Percentiles rank a stretch among this genome's conserved stretches.
These are phyloP conservation scores for Gelatoporia subvermispora DNA, from an alignment of 768 basidiomycete genomes.

Conservation along the genomic window DNA sequence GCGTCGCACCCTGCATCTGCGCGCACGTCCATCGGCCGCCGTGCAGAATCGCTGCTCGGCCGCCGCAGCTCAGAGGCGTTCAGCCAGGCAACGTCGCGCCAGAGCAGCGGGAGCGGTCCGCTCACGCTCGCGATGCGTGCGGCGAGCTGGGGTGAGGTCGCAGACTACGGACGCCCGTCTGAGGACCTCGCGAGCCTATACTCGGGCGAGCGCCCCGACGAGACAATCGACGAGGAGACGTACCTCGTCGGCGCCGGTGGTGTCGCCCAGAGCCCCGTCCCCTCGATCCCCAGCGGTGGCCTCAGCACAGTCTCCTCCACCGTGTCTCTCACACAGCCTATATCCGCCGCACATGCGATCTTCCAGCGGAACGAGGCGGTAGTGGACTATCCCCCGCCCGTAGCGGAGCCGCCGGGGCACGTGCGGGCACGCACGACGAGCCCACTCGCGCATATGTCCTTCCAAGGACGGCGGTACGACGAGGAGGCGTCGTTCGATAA, in stretches of 20 bases:
- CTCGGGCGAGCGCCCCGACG: slow-evolving; percentile 36
- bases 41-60: slow-evolving; percentile 1
- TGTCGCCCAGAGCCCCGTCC: slow-evolving; percentile 26
- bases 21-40: neutral
- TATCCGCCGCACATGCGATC: slow-evolving; percentile 16
- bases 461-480: slow-evolving; percentile 10
- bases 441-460: slow-evolving; percentile 31
- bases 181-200: slow-evolving; percentile 41
- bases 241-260: slow-evolving; percentile 50
- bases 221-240: slow-evolving; percentile 45
- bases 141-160: slow-evolving; percentile 59
- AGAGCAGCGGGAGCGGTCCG: slow-evolving; percentile 22
- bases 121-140: slow-evolving; percentile 50
- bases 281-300: slow-evolving; percentile 17
- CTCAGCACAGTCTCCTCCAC: slow-evolving; percentile 24
- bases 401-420: slow-evolving; percentile 17
- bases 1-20: too few species aligned
- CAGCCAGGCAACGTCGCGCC: slow-evolving; percentile 23
- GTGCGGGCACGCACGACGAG: slow-evolving; percentile 29
- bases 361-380: slow-evolving; percentile 27
- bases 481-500: slow-evolving; percentile 18
- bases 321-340: slow-evolving; percentile 8
- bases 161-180: slow-evolving; percentile 31
- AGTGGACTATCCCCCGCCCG: slow-evolving; percentile 17
- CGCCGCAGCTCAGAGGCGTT: slow-evolving; percentile 46